Base-by-base conservation (phyloP, 352 stramenopile species). In the Globisporangium paroecandrum region DNA sequence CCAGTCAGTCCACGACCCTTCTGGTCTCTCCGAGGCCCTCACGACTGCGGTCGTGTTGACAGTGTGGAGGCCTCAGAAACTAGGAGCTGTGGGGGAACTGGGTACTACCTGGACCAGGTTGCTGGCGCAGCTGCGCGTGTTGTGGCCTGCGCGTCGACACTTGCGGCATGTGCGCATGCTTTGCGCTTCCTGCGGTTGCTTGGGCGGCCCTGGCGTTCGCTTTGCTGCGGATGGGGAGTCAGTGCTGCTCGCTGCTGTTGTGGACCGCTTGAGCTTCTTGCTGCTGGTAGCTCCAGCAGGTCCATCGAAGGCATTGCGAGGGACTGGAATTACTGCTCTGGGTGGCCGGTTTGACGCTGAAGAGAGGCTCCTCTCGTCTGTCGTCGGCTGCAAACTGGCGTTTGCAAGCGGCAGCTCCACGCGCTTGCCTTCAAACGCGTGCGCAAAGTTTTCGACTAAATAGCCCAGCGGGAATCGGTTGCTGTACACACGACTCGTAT, bases 181-280 rank as follows among this genome's bases (percentile, higher is more conserved):
- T 20, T 51, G 43, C 41, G 41, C 15, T 47, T 47, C 20, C 41
- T 47, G 41, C 41, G 15, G 5, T 51, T 22, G 43, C 18, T 20
- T 9, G 43, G 2, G 7, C 7, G 18, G 18, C 43, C 5, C 43
- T 51, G 43, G 43, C 43, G n/a, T 49, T 7, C 43, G 4, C 18
- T 22, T 51, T 51, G 18, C 6, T 2, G 18, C 3, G 6, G 43
- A 22, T 51, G 15, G 1, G 43, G 13, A 22, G 8, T n/a, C 15
- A 5, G 5, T 18, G 13, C 15, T 7, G 18, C 43, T 51, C 43
- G 43, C 18, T 51, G 43, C 41, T n/a, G 13, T 13, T 46, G 38
- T 51, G 43, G 43, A 51, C 43, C 43, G 43, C 18, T 51, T 51
- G 43, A 51, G 43, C 43, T 51, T 51, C 43, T 49, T 49, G 41